A percentile compares a stretch with the other conserved stretches of the same genome.
Evolutionary conservation across 1,284 basidiomycete genomes (phyloP).

Genomic region (Ustilago hordei): DNA sequence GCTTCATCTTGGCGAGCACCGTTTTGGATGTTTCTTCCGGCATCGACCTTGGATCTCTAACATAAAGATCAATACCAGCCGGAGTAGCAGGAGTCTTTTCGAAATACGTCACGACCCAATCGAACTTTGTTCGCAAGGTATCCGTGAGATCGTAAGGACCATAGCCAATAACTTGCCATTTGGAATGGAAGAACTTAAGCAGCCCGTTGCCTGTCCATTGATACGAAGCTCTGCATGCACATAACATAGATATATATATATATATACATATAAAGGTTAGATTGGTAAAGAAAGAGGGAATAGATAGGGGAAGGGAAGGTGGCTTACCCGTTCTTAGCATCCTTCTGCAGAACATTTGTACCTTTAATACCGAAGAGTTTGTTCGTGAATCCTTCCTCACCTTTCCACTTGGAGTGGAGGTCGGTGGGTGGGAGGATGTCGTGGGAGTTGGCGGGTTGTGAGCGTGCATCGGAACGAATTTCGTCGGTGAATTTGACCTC

Average conservation of each 20-base stretch:
- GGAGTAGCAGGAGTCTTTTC: conserved; percentile 50
- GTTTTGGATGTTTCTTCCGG: conserved; percentile 27
- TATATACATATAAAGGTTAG: background rate
- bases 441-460: conserved; percentile 13
- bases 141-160: conserved; percentile 48
- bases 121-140: conserved; percentile 31
- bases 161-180: conserved; percentile 54
- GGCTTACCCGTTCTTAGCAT: conserved; percentile 49
- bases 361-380: conserved; percentile 50
- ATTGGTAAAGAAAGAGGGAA: background rate
- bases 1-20: conserved; percentile 34
- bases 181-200: conserved; percentile 47
- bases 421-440: conserved; percentile 14
- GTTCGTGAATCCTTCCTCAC: conserved; percentile 40
- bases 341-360: conserved; percentile 44
- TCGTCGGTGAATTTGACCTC: conserved; percentile 51
- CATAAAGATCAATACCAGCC: conserved; percentile 47
- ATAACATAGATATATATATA: background rate
- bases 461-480: conserved; percentile 44
- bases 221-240: conserved; percentile 32
- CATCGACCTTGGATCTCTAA: conserved; percentile 41
- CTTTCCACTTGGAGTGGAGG: conserved; percentile 35
- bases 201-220: conserved; percentile 53
- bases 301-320: background rate
- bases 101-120: conserved; percentile 54